Percentiles rank a stretch among this genome's conserved stretches.
Conservation (phyloP, 2,329 filamentous ascomycete species). For the Thelonectria discophora region DNA sequence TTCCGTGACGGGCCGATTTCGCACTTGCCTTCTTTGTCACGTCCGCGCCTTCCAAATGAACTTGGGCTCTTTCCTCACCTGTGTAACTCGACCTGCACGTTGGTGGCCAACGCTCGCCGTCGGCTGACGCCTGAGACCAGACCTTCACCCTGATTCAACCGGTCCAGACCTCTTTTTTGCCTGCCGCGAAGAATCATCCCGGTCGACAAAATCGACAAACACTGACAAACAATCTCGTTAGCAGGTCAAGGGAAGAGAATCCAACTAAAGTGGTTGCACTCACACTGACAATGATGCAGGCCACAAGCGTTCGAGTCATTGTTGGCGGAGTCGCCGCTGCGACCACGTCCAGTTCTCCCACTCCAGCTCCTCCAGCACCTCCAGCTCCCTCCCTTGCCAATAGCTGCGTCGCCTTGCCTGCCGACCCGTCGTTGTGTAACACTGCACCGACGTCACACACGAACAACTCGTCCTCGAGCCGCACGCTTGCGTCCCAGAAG, state of each 20-base stretch:
- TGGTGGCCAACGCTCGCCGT: too few species aligned
- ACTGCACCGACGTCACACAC: conserved; percentile 32
- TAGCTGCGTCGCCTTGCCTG: conserved; percentile 31
- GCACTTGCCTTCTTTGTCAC: too few species aligned
- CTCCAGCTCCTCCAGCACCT: not conserved
- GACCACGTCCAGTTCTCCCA: conserved; percentile 11
- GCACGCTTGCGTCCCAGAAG: conserved; percentile 28
- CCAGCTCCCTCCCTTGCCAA: conserved; percentile 30
- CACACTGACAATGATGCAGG: not conserved
- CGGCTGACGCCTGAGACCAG: not conserved
- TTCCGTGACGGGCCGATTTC: too few species aligned
- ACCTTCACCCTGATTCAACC: too few species aligned
- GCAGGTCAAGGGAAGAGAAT: too few species aligned
- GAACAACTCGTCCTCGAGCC: conserved; percentile 26
- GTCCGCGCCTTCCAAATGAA: too few species aligned
- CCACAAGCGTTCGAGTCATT: conserved; percentile 23
- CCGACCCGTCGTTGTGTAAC: conserved; percentile 38
- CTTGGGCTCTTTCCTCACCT: too few species aligned
- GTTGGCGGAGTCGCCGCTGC: conserved; percentile 25
- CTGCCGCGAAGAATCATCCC: not conserved
- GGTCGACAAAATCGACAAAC: conserved; percentile 3
- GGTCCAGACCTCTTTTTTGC: not conserved
- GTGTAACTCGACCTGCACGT: too few species aligned
- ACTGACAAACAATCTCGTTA: not conserved
- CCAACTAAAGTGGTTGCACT: not conserved